A percentile compares a stretch with the other conserved stretches of the same genome.
phyloP scores from a whole-genome alignment of 129 eudicot species.

The Erigeron canadensis region DNA sequence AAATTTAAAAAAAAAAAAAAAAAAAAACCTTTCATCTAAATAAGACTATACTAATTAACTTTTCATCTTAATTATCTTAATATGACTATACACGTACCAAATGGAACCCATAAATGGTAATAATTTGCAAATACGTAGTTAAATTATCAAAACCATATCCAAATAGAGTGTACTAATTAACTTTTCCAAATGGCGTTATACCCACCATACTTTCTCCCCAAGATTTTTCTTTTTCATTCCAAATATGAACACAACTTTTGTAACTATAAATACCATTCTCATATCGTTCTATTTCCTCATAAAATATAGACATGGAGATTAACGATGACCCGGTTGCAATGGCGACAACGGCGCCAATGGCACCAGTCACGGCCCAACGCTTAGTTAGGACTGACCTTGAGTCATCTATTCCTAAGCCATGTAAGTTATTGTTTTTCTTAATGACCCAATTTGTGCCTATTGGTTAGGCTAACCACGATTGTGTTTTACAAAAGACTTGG shows the following conservation, averaged over 20 bases:
- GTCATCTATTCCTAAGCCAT: slow-evolving; percentile 51
- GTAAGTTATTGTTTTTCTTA: slow-evolving; percentile 27
- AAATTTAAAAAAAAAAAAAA: too few species aligned
- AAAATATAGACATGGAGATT: not conserved
- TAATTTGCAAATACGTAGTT: too few species aligned
- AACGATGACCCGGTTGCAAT: slow-evolving; percentile 13
- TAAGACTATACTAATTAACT: too few species aligned
- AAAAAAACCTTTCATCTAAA: too few species aligned
- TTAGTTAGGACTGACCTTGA: slow-evolving; percentile 46
- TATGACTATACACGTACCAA: too few species aligned
- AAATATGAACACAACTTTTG: not conserved
- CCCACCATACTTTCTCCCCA: too few species aligned
- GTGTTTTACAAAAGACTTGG: slow-evolving; percentile 32
- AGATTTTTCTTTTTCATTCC: too few species aligned
- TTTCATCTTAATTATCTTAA: too few species aligned
- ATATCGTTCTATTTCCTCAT: not conserved
- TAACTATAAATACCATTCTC: not conserved
- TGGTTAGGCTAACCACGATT: not conserved
- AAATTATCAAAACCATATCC: too few species aligned
- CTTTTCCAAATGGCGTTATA: too few species aligned
- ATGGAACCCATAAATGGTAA: too few species aligned
- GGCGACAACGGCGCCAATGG: slow-evolving; percentile 42
- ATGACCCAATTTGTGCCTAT: not conserved
- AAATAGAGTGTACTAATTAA: too few species aligned
- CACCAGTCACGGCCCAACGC: slow-evolving; percentile 45